Conservation (phyloP, 805 yeast genomes). For the Kodamaea kakaduensis region DNA sequence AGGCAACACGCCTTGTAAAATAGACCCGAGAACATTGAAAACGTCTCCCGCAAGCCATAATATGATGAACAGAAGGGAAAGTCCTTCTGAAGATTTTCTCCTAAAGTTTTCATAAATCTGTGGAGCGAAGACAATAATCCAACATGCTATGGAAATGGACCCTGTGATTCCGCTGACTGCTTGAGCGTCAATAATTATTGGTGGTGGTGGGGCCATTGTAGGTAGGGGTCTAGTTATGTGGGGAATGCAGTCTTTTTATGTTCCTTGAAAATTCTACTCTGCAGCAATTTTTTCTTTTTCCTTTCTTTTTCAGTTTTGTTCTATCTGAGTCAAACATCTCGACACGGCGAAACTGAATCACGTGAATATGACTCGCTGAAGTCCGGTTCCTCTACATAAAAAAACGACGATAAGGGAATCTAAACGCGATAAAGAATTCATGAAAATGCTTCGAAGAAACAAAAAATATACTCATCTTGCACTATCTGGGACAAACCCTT, state of each 20-base stretch:
- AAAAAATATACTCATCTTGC: too few relatives aligned
- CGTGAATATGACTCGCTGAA: too few relatives aligned
- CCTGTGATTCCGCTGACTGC: constrained; percentile 77
- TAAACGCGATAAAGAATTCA: too few relatives aligned
- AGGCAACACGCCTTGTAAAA: constrained; percentile 84
- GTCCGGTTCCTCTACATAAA: too few relatives aligned
- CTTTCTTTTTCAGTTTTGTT: constrained; percentile 4
- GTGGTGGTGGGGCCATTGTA: constrained; percentile 57
- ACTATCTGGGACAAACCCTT: too few relatives aligned
- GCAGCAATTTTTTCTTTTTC: constrained; percentile 1
- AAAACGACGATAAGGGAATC: too few relatives aligned
- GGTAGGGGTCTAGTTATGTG: neutral
- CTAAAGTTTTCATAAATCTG: constrained; percentile 89
- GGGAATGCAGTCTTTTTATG: neutral
- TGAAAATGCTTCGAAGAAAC: too few relatives aligned
- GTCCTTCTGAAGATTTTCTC: constrained; percentile 84
- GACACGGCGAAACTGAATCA: constrained; percentile 6
- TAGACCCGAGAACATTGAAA: constrained; percentile 87
- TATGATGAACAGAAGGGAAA: constrained; percentile 79
- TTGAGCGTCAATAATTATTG: constrained; percentile 60
- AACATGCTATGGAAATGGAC: constrained; percentile 91
- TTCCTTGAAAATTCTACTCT: constrained; percentile 3
- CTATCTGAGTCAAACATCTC: constrained; percentile 10
- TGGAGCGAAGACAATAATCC: constrained; percentile 97
- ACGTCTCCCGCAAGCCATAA: constrained; percentile 94